Conservation (phyloP, 495 filamentous ascomycete species). For the Aspergillus sclerotiicarbonarius region DNA sequence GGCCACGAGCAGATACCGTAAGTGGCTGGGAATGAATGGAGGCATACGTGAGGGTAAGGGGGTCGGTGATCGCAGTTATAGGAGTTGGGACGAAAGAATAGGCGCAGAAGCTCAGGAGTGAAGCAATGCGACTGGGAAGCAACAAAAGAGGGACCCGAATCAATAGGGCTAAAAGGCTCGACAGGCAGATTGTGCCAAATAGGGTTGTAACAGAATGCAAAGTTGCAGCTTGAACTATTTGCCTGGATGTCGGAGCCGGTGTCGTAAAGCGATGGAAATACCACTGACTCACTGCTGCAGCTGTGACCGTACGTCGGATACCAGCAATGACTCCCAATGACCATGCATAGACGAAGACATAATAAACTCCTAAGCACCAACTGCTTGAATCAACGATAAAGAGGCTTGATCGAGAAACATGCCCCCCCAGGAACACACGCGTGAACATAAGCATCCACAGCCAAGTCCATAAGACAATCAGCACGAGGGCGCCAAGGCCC, state of each 20-base stretch:
- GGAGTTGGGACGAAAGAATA: constrained; percentile 82
- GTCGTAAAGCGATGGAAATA: constrained; percentile 91
- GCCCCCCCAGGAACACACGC: constrained; percentile 84
- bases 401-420: constrained; percentile 57
- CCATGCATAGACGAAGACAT: constrained; percentile 93
- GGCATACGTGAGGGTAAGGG: constrained; percentile 85
- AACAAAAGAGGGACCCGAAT: constrained; percentile 84
- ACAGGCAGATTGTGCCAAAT: constrained; percentile 90
- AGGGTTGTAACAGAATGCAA: constrained; percentile 76
- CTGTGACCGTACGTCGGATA: constrained; percentile 85
- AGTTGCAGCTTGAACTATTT: constrained; percentile 79
- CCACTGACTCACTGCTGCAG: constrained; percentile 96
- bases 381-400: constrained; percentile 82
- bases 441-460: constrained; percentile 96
- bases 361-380: constrained; percentile 89
- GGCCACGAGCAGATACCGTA: constrained; percentile 66
- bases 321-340: constrained; percentile 81
- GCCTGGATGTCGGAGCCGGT: constrained; percentile 69
- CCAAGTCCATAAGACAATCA: constrained; percentile 88
- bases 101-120: constrained; percentile 58
- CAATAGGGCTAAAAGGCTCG: constrained; percentile 72
- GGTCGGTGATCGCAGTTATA: constrained; percentile 80
- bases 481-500: constrained; percentile 72
- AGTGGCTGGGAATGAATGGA: constrained; percentile 90
- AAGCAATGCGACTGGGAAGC: constrained; percentile 69